Evolutionary conservation across 495 filamentous ascomycete genomes (phyloP).

Genomic region (Talaromyces wortmannii): DNA sequence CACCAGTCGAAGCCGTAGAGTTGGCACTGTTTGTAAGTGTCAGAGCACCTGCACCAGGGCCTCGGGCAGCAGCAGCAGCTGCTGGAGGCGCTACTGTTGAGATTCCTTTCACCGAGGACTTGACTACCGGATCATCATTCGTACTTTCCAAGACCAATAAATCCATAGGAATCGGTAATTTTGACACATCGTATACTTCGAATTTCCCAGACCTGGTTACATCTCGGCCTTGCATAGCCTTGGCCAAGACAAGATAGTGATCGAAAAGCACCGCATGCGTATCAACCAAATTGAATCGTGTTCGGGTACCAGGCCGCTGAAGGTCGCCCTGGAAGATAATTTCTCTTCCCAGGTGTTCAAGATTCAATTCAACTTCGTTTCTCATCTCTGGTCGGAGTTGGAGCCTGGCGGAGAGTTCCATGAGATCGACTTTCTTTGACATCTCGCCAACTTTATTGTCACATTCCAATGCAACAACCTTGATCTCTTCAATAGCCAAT

Average conservation of each 20-base stretch:
- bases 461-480: constrained; percentile 83
- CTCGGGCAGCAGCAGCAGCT: constrained; percentile 29
- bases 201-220: constrained; percentile 57
- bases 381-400: constrained; percentile 83
- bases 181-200: constrained; percentile 91
- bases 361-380: constrained; percentile 71
- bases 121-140: constrained; percentile 83
- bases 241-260: constrained; percentile 91
- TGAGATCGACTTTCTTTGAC: constrained; percentile 82
- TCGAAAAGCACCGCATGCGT: constrained; percentile 92
- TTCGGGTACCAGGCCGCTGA: constrained; percentile 72
- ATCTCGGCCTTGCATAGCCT: constrained; percentile 64
- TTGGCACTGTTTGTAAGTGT: constrained; percentile 58
- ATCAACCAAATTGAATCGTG: constrained; percentile 83
- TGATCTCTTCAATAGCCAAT: constrained; percentile 92
- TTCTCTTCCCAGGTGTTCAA: constrained; percentile 85
- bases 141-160: constrained; percentile 85
- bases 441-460: constrained; percentile 93
- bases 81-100: constrained; percentile 47
- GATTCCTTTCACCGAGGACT: constrained; percentile 71
- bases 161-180: constrained; percentile 96
- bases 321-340: constrained; percentile 87
- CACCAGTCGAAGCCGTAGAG: constrained; percentile 22
- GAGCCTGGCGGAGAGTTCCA: constrained; percentile 76
- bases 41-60: constrained; percentile 49